phyloP scores from a whole-genome alignment of 2,329 filamentous ascomycete species.

The Ophiocordyceps sinensis region DNA sequence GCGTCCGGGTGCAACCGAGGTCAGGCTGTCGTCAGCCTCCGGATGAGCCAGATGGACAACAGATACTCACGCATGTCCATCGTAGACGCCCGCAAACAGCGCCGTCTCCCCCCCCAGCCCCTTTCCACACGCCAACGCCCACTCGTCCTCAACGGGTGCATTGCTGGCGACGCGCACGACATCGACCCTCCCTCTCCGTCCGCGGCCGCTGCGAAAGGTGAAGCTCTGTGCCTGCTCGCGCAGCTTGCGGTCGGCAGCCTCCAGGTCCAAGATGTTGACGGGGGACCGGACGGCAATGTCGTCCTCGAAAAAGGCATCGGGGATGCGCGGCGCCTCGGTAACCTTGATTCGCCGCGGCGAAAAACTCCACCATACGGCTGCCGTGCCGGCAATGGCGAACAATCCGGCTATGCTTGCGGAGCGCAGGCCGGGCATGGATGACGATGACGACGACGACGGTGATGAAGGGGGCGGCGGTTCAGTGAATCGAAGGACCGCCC shows the following conservation, averaged over 20 bases:
- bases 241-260: conserved; percentile 15
- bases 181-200: conserved; percentile 16
- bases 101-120: conserved; percentile 14
- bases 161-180: conserved; percentile 20
- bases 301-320: conserved; percentile 5
- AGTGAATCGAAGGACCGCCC: too few species aligned
- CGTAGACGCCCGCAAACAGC: conserved; percentile 26
- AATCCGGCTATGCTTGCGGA: too few species aligned
- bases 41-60: not conserved
- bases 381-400: too few species aligned
- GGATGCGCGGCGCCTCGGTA: not conserved
- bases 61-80: conserved; percentile 31
- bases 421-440: too few species aligned
- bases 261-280: conserved; percentile 10
- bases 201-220: conserved; percentile 10
- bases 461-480: too few species aligned
- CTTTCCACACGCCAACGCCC: conserved; percentile 14
- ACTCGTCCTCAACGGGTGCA: conserved; percentile 20
- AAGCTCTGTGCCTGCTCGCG: conserved; percentile 16
- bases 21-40: not conserved
- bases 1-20: too few species aligned
- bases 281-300: conserved; percentile 13
- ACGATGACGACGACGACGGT: too few species aligned
- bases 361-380: too few species aligned
- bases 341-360: too few species aligned